phyloP scores from a whole-genome alignment of 495 filamentous ascomycete species.

The Acidiella bohemica region DNA sequence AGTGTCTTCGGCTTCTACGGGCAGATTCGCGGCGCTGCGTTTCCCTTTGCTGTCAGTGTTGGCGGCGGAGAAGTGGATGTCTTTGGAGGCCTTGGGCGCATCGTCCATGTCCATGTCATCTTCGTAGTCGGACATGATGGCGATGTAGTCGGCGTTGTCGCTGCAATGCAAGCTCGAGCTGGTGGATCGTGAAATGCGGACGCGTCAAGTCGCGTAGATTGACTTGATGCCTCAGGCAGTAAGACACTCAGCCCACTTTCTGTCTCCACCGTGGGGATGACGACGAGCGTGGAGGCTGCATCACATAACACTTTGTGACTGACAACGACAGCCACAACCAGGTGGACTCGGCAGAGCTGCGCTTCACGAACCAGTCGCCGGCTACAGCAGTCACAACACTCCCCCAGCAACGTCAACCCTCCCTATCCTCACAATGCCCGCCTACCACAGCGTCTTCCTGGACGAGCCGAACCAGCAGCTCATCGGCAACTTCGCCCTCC shows the following conservation, averaged over 20 bases:
- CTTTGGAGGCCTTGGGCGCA: constrained; percentile 42
- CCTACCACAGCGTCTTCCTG: constrained; percentile 75
- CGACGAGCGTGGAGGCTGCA: no score
- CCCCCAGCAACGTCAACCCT: background rate
- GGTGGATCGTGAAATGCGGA: no score
- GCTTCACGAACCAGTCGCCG: no score
- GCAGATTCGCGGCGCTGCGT: constrained; percentile 79
- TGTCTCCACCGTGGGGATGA: no score
- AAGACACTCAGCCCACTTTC: background rate
- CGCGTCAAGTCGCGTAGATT: constrained; percentile 1
- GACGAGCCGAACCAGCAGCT: constrained; percentile 56
- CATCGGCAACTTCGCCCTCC: constrained; percentile 82
- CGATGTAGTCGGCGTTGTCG: constrained; percentile 1
- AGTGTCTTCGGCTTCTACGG: constrained; percentile 84
- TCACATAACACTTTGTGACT: no score
- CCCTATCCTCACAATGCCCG: no score
- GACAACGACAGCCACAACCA: no score
- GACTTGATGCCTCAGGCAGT: background rate
- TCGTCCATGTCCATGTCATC: constrained; percentile 81
- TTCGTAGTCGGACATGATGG: constrained; percentile 27
- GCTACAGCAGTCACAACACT: background rate
- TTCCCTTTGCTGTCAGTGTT: constrained; percentile 64
- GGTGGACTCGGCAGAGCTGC: no score
- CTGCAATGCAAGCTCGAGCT: no score
- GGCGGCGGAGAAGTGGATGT: constrained; percentile 48